Evolutionary conservation across 352 stramenopile species (phyloP).

Genomic region (Phytophthora fragariaefolia): DNA sequence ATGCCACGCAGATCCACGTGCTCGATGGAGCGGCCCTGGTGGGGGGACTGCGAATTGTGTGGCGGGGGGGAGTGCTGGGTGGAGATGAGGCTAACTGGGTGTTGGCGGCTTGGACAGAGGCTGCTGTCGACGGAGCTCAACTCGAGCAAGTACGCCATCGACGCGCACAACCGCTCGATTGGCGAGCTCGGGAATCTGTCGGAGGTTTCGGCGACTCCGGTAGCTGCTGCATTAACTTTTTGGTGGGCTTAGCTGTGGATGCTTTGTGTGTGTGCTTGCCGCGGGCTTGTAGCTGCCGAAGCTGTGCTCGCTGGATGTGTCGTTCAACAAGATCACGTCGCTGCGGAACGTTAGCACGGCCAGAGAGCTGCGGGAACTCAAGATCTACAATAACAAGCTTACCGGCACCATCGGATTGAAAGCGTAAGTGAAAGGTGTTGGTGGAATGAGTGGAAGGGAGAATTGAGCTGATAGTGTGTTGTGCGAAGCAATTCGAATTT

Average conservation of each 20-base stretch:
- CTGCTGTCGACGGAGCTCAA: conserved; percentile 68
- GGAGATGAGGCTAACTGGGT: background rate
- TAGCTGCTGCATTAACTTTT: background rate
- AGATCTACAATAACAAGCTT: conserved; percentile 86
- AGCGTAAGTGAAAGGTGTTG: conserved; percentile 32
- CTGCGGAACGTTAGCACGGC: conserved; percentile 68
- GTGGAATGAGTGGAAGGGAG: background rate
- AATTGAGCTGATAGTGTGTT: conserved; percentile 5
- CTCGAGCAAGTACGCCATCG: conserved; percentile 82
- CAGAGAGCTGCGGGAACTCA: conserved; percentile 73
- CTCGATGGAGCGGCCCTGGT: conserved; percentile 52
- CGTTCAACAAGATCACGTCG: conserved; percentile 71
- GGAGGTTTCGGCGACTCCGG: conserved; percentile 56
- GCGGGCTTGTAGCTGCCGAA: conserved; percentile 55
- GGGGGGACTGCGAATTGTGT: background rate
- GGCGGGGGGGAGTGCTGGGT: background rate
- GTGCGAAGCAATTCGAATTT: conserved; percentile 63
- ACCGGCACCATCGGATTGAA: conserved; percentile 57
- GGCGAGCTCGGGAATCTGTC: conserved; percentile 69
- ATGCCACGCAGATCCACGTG: conserved; percentile 42
- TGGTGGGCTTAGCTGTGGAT: too few species aligned
- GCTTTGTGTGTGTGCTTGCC: background rate
- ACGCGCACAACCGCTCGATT: conserved; percentile 78
- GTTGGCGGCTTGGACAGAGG: conserved; percentile 21
- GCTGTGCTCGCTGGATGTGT: conserved; percentile 78